Base-by-base conservation (phyloP, 139 green algal species). In the Limnomonas spitsbergensis region DNA sequence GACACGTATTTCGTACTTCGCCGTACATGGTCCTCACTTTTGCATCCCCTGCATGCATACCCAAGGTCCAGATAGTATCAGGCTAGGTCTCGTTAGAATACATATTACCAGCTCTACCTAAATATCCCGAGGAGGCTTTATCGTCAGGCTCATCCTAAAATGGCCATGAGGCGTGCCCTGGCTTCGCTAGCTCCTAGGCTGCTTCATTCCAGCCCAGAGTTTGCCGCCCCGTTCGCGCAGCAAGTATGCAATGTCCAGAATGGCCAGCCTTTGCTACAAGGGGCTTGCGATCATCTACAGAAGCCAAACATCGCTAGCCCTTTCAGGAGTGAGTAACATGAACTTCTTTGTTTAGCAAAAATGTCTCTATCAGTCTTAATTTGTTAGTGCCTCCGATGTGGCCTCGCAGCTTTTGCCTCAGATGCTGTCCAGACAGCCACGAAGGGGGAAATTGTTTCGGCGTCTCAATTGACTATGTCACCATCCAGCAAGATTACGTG, bases 401-500 rank as follows among this genome's bases (percentile, higher is more conserved):
- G 7, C 34, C 14, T 7, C 56, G 29, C 68, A 74, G 68, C 20
- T 24, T 74, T 74, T 74, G 68, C 68, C 6, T 74, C 68, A 6
- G 36, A 47, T 32, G 68, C 68, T 3, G 68, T 74, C 6, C 36
- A 42, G 35, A 74, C 68, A 14, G 68, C 34, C 35, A 72, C 61
- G 29, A 70, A 70, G 56, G 27, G 29, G 29, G 68, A 74, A 4
- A 47, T 74, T 9, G 68, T 74, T 26, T 74, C 70, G 4, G 70
- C 70, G 20, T 78, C 83, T 47, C 81, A 81, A 75, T 70, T 91
- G 3, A 78, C 74, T 27, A 56, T 87, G 80, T 53, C 54, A 0
- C 86, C 86, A 3, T 86, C 72, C 66, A 78, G 82, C 69, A 78
- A 83, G 38, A 91, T 91, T 77, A 79, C 72, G 83, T 90, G 76